These are phyloP conservation scores for Xylariaceae sp. DNA, from an alignment of 2,329 filamentous ascomycete species.

Conservation along the genomic window DNA sequence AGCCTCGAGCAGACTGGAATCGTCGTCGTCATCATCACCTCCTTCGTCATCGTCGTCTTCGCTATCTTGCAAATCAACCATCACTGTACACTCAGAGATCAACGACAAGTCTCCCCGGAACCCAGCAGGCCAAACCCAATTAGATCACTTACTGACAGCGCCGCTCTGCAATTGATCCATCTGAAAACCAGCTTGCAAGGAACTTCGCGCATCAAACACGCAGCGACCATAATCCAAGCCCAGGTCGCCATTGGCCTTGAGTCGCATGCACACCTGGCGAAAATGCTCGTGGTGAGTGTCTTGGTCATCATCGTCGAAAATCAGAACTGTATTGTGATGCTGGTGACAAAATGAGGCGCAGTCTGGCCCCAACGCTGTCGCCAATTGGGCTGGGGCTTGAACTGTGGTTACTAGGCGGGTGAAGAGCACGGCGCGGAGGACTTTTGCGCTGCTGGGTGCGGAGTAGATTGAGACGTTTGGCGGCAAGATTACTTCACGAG, in stretches of 20 bases:
- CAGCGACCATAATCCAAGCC: neutral
- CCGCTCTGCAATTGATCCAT: constrained; percentile 1
- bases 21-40: neutral
- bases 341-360: neutral
- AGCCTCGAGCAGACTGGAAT: neutral
- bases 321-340: neutral
- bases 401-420: neutral
- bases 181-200: constrained; percentile 1
- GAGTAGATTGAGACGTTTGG: constrained; percentile 1
- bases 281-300: constrained; percentile 1
- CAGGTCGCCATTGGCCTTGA: neutral
- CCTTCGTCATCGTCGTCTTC: neutral
- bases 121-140: neutral
- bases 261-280: neutral
- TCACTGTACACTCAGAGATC: neutral
- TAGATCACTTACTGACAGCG: neutral
- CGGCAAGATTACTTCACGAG: neutral
- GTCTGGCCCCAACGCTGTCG: neutral
- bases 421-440: neutral
- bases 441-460: neutral
- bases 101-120: neutral
- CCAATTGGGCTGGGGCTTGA: neutral
- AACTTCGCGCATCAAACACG: neutral
- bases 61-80: constrained; percentile 1
- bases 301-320: neutral